Evolutionary conservation across 441 rosid genomes (phyloP), one percentile per base, ranked within the genome.

Genomic region (Jatropha multifida): DNA sequence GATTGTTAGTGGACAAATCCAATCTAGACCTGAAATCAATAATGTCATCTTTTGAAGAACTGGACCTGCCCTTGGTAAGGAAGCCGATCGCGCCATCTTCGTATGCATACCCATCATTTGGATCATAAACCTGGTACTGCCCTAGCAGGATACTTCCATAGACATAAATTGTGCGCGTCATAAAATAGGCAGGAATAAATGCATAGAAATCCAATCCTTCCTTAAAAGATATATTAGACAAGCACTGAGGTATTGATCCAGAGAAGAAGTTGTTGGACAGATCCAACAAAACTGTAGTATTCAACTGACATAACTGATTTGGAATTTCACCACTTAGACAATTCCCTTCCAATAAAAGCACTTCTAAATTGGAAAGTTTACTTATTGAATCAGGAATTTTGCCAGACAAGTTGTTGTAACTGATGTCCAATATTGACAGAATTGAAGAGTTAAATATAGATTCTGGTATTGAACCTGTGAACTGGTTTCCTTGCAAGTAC

Each of bases 241-340:
- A 52, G 58, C 80, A 82, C 0, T 69, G 26, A 14, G 77, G 74
- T 23, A 82, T 27, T 0, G 68, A 20, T 1, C 80, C 80, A 12
- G 85, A 79, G 12, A 82, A 48, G 4, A 51, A 0, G 11, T 82
- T 81, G 46, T 51, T 42, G 5, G 78, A 82, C 23, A 82, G 80
- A 79, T 79, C 82, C 68, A 82, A 13, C 4, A 82, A 48, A 48
- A 74, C 70, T 42, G 80, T 70, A n/a, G 38, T 15, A 55, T 70
- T 56, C 64, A 70, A 3, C 40, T 70, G 63, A 14, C 74, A 70
- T 56, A 56, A n/a, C 65, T 70, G 64, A 70, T n/a, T 70, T 40
- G 74, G 65, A 42, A 59, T 58, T 13, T 37, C 41, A 23, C 66
- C 74, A 44, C 55, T 59, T 38, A 59, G 26, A 9, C n/a, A 7